Evolutionary conservation across 2,329 filamentous ascomycete species (phyloP).

Genomic region (Neobulgaria alba): DNA sequence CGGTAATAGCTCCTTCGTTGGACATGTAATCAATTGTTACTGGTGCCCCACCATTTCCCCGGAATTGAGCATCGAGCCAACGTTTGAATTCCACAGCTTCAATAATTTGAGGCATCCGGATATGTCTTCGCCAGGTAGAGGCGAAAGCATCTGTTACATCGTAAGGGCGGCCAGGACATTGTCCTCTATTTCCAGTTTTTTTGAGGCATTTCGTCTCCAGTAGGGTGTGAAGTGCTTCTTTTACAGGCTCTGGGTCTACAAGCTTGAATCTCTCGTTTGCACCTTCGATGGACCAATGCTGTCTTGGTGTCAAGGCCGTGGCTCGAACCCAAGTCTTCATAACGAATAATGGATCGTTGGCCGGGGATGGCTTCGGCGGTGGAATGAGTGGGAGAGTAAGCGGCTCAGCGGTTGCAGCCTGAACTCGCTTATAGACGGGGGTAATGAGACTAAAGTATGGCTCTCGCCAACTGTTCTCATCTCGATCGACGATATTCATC

Average conservation of each 20-base stretch:
- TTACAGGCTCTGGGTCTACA: constrained; percentile 12
- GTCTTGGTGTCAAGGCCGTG: constrained; percentile 44
- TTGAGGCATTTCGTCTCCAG: constrained; percentile 12
- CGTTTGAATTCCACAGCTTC: constrained; percentile 53
- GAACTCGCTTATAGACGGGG: constrained; percentile 32
- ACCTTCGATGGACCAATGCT: constrained; percentile 39
- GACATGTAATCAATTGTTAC: constrained; percentile 46
- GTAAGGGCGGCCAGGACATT: constrained; percentile 50
- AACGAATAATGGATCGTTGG: constrained; percentile 28
- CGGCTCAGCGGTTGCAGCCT: constrained; percentile 35
- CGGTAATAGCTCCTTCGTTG: constrained; percentile 58
- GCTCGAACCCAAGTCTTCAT: constrained; percentile 52
- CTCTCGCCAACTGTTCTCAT: constrained; percentile 44
- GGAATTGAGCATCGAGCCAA: constrained; percentile 45
- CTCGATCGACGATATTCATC: constrained; percentile 16
- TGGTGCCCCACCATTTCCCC: background rate
- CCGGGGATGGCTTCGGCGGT: background rate
- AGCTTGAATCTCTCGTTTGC: constrained; percentile 40
- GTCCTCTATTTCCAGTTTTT: constrained; percentile 33
- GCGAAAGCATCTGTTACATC: constrained; percentile 52
- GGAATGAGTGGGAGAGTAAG: constrained; percentile 28
- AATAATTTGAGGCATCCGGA: constrained; percentile 44
- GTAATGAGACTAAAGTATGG: constrained; percentile 46
- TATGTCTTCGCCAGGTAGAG: constrained; percentile 46
- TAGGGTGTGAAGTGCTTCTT: constrained; percentile 19